Conservation (phyloP, 164 flowering plant species). For the Dillenia suffruticosa region DNA sequence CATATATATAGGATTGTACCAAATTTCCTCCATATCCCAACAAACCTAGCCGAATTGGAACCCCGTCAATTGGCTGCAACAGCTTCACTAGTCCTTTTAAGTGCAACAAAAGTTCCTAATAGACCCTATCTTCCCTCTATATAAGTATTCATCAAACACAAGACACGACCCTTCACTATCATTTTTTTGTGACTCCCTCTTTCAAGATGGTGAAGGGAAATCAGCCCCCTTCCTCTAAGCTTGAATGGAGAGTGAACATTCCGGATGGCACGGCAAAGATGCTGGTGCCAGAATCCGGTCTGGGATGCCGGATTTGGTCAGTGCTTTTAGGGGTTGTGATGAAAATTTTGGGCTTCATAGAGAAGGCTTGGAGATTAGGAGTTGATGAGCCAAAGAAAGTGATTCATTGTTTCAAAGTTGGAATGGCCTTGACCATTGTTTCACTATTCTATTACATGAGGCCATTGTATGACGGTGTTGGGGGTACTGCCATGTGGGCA, state of each 20-base stretch:
- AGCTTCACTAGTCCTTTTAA: too few species aligned
- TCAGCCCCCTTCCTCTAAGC: not conserved
- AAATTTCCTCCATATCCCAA: too few species aligned
- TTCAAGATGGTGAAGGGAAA: too few species aligned
- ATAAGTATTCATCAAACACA: too few species aligned
- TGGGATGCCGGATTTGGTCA: constrained; percentile 15
- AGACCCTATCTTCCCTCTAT: too few species aligned
- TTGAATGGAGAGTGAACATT: constrained; percentile 53
- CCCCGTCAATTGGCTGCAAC: too few species aligned
- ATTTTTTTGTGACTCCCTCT: too few species aligned
- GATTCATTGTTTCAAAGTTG: constrained; percentile 70
- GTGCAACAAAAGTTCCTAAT: too few species aligned
- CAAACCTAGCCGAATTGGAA: too few species aligned
- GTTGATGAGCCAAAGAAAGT: constrained; percentile 54
- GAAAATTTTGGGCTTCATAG: constrained; percentile 28
- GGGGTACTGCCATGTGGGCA: constrained; percentile 86
- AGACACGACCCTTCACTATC: too few species aligned
- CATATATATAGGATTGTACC: too few species aligned
- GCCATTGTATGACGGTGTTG: constrained; percentile 73
- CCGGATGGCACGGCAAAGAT: constrained; percentile 32
- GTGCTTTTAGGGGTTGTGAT: constrained; percentile 13
- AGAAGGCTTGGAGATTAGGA: constrained; percentile 51
- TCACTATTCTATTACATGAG: constrained; percentile 72
- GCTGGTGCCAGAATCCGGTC: constrained; percentile 30
- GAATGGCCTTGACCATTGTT: constrained; percentile 59